These are phyloP conservation scores for Wickerhamiella allomyrinae DNA, from an alignment of 805 yeast species.

Conservation along the genomic window DNA sequence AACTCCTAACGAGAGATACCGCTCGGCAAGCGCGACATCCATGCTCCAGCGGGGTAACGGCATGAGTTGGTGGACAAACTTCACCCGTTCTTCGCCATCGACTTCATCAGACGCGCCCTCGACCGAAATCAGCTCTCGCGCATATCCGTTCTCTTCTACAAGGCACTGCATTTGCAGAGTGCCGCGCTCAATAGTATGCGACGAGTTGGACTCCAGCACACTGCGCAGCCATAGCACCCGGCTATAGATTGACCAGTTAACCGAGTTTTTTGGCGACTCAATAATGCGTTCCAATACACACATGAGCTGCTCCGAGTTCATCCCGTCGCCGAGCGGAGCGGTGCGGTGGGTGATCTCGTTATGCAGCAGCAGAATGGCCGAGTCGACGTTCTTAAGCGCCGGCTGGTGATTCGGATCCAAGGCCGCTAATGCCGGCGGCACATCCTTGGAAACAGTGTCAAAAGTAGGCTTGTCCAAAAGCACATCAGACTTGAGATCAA, in stretches of 20 bases:
- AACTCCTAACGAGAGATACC: slow-evolving; percentile 72
- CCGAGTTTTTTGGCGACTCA: slow-evolving; percentile 31
- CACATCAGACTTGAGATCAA: slow-evolving; percentile 59
- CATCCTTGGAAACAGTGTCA: slow-evolving; percentile 33
- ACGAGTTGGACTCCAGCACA: slow-evolving; percentile 58
- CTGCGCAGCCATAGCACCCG: slow-evolving; percentile 87
- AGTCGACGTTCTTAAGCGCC: slow-evolving; percentile 50
- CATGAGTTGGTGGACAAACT: slow-evolving; percentile 60
- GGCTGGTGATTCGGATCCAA: slow-evolving; percentile 81
- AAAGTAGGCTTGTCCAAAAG: slow-evolving; percentile 62
- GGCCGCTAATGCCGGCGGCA: slow-evolving; percentile 25
- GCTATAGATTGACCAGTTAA: slow-evolving; percentile 67
- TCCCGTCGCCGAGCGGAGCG: slow-evolving; percentile 53
- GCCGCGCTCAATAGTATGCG: slow-evolving; percentile 88
- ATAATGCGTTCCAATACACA: slow-evolving; percentile 65
- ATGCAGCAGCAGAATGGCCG: slow-evolving; percentile 58
- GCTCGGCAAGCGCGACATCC: slow-evolving; percentile 73
- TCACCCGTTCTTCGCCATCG: slow-evolving; percentile 39
- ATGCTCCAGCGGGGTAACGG: slow-evolving; percentile 73
- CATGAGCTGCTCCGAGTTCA: slow-evolving; percentile 70
- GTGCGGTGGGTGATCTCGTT: slow-evolving; percentile 48
- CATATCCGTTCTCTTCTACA: slow-evolving; percentile 68
- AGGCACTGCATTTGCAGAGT: slow-evolving; percentile 82
- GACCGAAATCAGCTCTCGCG: neutral
- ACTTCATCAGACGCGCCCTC: slow-evolving; percentile 4